These are phyloP conservation scores for Triangularia verruculosa DNA, from an alignment of 2,329 filamentous ascomycete species.

Conservation along the genomic window DNA sequence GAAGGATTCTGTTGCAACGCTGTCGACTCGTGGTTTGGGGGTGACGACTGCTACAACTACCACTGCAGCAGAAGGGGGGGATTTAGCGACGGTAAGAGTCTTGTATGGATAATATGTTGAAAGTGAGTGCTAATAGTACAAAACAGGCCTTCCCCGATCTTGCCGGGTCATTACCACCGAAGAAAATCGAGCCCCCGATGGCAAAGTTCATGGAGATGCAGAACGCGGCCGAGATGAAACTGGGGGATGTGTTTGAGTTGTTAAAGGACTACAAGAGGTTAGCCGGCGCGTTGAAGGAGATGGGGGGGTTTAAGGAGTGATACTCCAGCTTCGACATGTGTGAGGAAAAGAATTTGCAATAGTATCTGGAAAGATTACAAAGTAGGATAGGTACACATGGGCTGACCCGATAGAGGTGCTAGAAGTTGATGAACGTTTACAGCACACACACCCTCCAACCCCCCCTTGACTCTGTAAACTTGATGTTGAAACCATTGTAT, in stretches of 20 bases:
- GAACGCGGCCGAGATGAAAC: constrained; percentile 65
- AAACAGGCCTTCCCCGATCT: constrained; percentile 59
- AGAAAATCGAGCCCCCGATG: constrained; percentile 61
- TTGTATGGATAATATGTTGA: not conserved
- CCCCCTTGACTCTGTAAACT: no score
- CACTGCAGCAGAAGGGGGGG: constrained; percentile 46
- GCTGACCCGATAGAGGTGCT: no score
- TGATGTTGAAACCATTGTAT: no score
- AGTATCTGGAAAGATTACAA: no score
- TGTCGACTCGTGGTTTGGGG: constrained; percentile 37
- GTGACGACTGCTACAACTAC: constrained; percentile 28
- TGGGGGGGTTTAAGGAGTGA: constrained; percentile 55
- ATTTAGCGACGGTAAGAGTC: constrained; percentile 55
- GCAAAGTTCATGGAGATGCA: constrained; percentile 71
- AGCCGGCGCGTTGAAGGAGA: constrained; percentile 60
- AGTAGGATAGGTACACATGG: no score
- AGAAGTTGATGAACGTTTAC: no score
- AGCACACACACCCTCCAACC: no score
- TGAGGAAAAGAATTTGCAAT: not conserved
- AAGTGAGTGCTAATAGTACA: not conserved
- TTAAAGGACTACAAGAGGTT: constrained; percentile 72
- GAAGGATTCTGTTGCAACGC: constrained; percentile 24
- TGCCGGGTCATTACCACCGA: constrained; percentile 52
- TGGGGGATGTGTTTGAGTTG: constrained; percentile 71
- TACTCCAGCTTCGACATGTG: not conserved